Evolutionary conservation across 306 rosid genomes (phyloP).

Genomic region (Adenanthera pavonina): DNA sequence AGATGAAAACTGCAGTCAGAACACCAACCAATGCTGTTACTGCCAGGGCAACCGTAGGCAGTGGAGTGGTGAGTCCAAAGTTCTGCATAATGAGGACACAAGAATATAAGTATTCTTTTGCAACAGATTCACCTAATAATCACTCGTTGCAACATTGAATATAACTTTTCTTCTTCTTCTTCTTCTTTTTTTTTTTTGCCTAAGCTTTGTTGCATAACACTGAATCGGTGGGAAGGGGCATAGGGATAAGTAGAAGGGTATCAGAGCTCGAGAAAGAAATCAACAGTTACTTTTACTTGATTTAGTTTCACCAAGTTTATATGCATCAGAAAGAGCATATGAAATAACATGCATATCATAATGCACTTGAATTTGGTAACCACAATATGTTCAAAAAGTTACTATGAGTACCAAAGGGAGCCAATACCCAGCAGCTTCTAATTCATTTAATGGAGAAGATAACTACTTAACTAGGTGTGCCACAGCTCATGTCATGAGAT

Average conservation of each 20-base stretch:
- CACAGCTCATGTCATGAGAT: slow-evolving; percentile 17
- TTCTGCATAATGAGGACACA: slow-evolving; percentile 65
- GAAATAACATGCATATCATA: slow-evolving; percentile 11
- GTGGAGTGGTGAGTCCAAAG: slow-evolving; percentile 72
- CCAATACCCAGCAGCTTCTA: slow-evolving; percentile 2
- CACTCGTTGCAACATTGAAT: background rate
- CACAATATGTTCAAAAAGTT: background rate
- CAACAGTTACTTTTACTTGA: slow-evolving; percentile 9
- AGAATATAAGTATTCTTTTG: background rate
- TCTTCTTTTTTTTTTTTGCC: no score
- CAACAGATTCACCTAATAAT: slow-evolving; percentile 9
- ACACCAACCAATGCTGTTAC: slow-evolving; percentile 87
- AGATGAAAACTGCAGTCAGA: slow-evolving; percentile 83
- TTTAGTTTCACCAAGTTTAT: slow-evolving; percentile 16
- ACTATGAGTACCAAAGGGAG: background rate
- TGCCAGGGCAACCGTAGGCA: slow-evolving; percentile 86
- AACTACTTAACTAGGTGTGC: background rate
- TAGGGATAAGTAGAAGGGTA: background rate
- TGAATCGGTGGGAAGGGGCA: slow-evolving; percentile 13
- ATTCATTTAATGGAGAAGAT: slow-evolving; percentile 33
- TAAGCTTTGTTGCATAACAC: no score
- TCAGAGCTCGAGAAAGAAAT: background rate
- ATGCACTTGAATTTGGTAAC: background rate
- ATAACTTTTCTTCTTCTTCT: background rate
- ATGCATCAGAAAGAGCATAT: slow-evolving; percentile 25